Base-by-base conservation (phyloP, 768 basidiomycete species). In the Termitomyces titanicus region DNA sequence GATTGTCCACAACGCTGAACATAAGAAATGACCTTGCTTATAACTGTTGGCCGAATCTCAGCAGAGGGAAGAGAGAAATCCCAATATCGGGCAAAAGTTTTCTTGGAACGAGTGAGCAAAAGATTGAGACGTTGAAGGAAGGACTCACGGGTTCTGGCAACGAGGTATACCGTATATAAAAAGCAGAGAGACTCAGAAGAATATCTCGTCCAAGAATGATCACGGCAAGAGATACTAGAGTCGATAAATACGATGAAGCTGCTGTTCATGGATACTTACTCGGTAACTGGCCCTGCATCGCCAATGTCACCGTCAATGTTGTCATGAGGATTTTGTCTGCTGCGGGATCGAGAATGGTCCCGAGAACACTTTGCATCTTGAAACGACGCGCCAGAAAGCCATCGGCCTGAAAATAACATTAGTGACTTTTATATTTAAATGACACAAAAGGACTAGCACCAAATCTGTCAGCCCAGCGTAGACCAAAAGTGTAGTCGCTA, bases 291-390 rank as follows among this genome's bases (percentile, higher is more conserved):
- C 83, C 86, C 60, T 90, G 87, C 79, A 89, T 82, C 0, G 93
- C 84, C 57, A 99, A 73, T 0, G 94, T 88, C 45, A 94, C 74
- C 0, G 92, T 92, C 64, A 99, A 74, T 0, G 95, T 98, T 1
- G 97, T 96, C 88, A 99, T 89, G 40, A 99, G 74, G 11, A 84
- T 79, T 71, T 99, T 99, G 79, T 99, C 97, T 2, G 97, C 97
- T 0, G 96, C 93, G 12, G 97, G 97, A 68, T 99, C 97, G 12
- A 99, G 79, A 54, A 98, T 94, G 9, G 92, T 91, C 18, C 97
- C 97, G 18, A 98, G 78, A n/a, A 98, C 94, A 12, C 92, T 85
- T 50, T 81, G 81, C 88, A 92, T 92, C 25, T 89, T 85, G 75
- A 79, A 98, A 53, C 80, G 80, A 61, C 97, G 79, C 1, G 97